These are phyloP conservation scores for Simmondsia chinensis DNA, from an alignment of 148 eudicot genomes.

Conservation along the genomic window DNA sequence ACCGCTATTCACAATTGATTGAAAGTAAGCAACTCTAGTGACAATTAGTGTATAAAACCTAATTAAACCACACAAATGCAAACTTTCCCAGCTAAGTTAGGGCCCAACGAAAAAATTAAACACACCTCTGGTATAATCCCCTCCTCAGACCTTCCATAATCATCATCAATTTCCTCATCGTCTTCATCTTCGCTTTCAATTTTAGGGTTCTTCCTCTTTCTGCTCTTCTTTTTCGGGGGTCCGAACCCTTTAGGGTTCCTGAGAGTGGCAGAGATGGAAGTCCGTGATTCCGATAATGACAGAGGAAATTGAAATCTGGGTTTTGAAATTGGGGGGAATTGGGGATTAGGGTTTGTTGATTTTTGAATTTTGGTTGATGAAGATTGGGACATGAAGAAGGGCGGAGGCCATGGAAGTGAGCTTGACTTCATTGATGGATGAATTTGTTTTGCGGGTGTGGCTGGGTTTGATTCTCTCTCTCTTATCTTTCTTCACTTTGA, in stretches of 20 bases:
- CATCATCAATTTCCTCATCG: constrained; percentile 31
- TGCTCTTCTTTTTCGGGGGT: constrained; percentile 34
- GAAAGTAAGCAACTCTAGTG: too few relatives aligned
- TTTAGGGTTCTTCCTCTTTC: constrained; percentile 28
- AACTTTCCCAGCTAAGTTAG: too few relatives aligned
- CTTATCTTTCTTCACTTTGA: too few relatives aligned
- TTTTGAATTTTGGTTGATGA: constrained; percentile 4
- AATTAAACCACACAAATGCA: too few relatives aligned
- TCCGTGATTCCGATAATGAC: constrained; percentile 8
- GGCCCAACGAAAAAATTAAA: too few relatives aligned
- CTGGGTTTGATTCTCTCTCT: too few relatives aligned
- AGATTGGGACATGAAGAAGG: too few relatives aligned
- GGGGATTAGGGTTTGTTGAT: constrained; percentile 17
- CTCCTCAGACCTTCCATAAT: constrained; percentile 33
- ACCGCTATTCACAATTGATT: too few relatives aligned
- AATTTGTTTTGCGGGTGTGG: too few relatives aligned
- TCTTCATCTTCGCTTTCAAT: constrained; percentile 8
- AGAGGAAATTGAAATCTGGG: constrained; percentile 4
- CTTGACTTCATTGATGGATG: too few relatives aligned
- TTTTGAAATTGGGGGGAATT: constrained; percentile 14
- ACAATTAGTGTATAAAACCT: too few relatives aligned
- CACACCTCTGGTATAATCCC: constrained; percentile 86
- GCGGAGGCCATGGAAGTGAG: too few relatives aligned
- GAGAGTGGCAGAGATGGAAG: constrained; percentile 40
- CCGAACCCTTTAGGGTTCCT: constrained; percentile 74